Evolutionary conservation across 2,329 filamentous ascomycete genomes (phyloP), one percentile per base, ranked within the genome.

Genomic region (Cladophialophora bantiana): DNA sequence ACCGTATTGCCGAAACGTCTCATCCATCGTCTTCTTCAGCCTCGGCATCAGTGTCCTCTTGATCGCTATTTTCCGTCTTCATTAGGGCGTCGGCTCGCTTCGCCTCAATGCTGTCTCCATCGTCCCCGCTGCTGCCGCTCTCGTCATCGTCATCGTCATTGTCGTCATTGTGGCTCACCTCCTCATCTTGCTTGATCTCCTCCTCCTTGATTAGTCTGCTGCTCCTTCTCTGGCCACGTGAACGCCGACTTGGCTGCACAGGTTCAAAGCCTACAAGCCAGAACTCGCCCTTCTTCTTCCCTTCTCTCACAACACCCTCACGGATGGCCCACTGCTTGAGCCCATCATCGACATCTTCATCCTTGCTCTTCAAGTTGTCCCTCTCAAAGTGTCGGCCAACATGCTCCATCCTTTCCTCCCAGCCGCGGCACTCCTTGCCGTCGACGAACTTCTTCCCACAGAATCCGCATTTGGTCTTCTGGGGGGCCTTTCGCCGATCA

Each of bases 381-480:
- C 89, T 89, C 78, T 95, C 92, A 54, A 94, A 83, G 76, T 97
- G 94, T 66, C 87, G 84, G 0, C 91, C 92, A 2, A 96, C 87
- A 78, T 97, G 94, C 77, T 97, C 94, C 88, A 96, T 92, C 31
- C 91, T 84, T 65, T 89, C 85, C 66, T 95, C 90, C 93, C 93
- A 97, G 10, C 87, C 87, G 5, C 82, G 84, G 0, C 59, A 36
- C 32, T 66, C 61, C 18, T 61, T 62, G 50, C 62, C 59, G 32
- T 71, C 69, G 32, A 67, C 60, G 42, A 73, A 70, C 7, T 55
- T 52, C 56, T 74, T 65, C 2, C 64, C 74, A 76, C 94, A 97
- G 68, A 85, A 86, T 0, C 75, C 73, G 1, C 86, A 86, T 0
- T 89, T 85, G 74, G 92, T 89, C 45, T 81, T 78, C 0, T 75